Evolutionary conservation across 352 stramenopile genomes (phyloP).

Genomic region (Pythium folliculosum): DNA sequence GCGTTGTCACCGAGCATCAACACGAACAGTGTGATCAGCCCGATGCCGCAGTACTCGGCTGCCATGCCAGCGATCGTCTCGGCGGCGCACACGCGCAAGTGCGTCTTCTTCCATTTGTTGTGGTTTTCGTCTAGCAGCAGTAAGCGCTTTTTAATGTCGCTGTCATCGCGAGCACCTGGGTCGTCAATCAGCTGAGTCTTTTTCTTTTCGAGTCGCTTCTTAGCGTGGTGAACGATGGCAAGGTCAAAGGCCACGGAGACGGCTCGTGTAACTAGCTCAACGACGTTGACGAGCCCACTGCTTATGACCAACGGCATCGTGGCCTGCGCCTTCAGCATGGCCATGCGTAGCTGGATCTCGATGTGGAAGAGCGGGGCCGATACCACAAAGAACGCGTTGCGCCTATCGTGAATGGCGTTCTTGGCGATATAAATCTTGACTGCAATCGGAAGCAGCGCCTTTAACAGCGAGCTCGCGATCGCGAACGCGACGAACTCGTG

Average conservation of each 20-base stretch:
- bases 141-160: background rate
- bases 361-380: background rate
- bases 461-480: background rate
- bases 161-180: no score
- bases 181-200: background rate
- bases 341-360: constrained; percentile 20
- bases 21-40: constrained; percentile 9
- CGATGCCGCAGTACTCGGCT: constrained; percentile 23
- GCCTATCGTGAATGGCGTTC: background rate
- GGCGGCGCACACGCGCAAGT: constrained; percentile 10
- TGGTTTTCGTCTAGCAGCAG: constrained; percentile 3
- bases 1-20: constrained; percentile 6
- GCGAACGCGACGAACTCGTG: background rate
- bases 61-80: constrained; percentile 20
- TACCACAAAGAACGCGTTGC: constrained; percentile 20
- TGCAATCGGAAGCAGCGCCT: background rate
- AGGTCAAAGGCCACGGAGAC: constrained; percentile 6
- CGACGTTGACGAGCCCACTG: constrained; percentile 3
- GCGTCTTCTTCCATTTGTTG: constrained; percentile 6
- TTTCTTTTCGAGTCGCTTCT: background rate
- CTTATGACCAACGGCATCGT: background rate
- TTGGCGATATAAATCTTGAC: constrained; percentile 4
- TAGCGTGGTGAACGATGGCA: background rate
- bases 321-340: background rate
- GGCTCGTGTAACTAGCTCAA: constrained; percentile 11